A percentile compares a stretch with the other conserved stretches of the same genome.
These are phyloP conservation scores for Kwoniella botswanensis DNA, from an alignment of 768 basidiomycete species.

Conservation along the genomic window DNA sequence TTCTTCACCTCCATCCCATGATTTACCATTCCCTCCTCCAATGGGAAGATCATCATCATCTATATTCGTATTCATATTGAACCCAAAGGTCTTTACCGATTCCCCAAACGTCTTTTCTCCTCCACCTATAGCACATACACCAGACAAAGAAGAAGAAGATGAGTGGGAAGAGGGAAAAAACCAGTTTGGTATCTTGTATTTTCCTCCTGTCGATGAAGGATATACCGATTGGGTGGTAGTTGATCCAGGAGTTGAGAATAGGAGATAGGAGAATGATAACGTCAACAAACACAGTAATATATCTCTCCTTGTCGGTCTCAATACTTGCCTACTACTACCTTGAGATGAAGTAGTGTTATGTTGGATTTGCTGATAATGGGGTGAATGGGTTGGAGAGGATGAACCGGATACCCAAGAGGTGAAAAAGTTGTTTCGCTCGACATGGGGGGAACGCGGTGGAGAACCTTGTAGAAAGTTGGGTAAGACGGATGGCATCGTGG, in stretches of 20 bases:
- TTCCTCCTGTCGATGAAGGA: conserved; percentile 4
- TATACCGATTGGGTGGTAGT: not conserved
- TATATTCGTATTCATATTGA: not conserved
- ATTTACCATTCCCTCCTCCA: conserved; percentile 5
- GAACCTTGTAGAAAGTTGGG: conserved; percentile 32
- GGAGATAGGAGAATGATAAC: conserved; percentile 47
- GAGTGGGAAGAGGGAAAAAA: conserved; percentile 10
- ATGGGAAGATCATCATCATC: not conserved
- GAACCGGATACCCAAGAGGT: conserved; percentile 13
- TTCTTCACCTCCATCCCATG: conserved; percentile 41
- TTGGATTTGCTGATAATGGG: conserved; percentile 10
- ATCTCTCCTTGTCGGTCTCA: conserved; percentile 49
- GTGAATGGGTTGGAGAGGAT: conserved; percentile 22
- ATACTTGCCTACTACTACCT: not conserved
- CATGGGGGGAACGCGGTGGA: conserved; percentile 43
- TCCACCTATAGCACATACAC: conserved; percentile 8
- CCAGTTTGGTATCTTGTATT: conserved; percentile 18
- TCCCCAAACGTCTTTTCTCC: conserved; percentile 13
- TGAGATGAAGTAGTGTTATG: conserved; percentile 19
- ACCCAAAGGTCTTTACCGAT: not conserved
- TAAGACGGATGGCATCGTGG: conserved; percentile 31
- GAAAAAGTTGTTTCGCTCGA: conserved; percentile 15
- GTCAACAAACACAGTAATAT: conserved; percentile 52
- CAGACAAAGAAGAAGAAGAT: not conserved
- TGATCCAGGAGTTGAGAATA: conserved; percentile 32